These are phyloP conservation scores for Mycena venus DNA, from an alignment of 768 basidiomycete species.

Conservation along the genomic window DNA sequence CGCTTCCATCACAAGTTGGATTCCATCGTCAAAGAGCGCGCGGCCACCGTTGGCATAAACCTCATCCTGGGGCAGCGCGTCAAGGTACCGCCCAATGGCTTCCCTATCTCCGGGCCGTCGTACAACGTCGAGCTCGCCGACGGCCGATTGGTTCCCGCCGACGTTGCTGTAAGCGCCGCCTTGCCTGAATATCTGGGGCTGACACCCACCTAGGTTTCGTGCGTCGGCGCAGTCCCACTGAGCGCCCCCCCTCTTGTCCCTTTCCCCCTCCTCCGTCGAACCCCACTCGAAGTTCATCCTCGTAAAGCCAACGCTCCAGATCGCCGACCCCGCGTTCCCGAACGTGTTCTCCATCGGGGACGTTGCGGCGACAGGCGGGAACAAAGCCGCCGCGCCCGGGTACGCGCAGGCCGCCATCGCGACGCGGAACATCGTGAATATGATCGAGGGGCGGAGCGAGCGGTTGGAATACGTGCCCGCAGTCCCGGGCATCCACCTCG, in stretches of 20 bases:
- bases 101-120: constrained; percentile 42
- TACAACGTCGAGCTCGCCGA: constrained; percentile 49
- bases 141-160: constrained; percentile 52
- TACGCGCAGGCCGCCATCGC: constrained; percentile 55
- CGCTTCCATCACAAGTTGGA: constrained; percentile 56
- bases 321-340: constrained; percentile 41
- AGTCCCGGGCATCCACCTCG: constrained; percentile 55
- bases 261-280: constrained; percentile 36
- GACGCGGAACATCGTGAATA: constrained; percentile 52
- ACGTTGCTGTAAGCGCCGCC: constrained; percentile 52
- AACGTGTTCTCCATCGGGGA: constrained; percentile 63
- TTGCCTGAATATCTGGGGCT: not conserved
- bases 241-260: constrained; percentile 35
- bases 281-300: constrained; percentile 25
- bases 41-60: constrained; percentile 48
- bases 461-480: constrained; percentile 50
- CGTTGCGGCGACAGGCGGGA: constrained; percentile 60
- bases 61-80: constrained; percentile 55
- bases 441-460: constrained; percentile 41
- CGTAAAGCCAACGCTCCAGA: constrained; percentile 42
- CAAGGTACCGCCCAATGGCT: constrained; percentile 40
- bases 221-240: constrained; percentile 46
- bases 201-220: constrained; percentile 33
- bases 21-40: constrained; percentile 43
- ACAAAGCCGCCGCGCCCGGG: constrained; percentile 58